Percentiles rank a stretch among this genome's conserved stretches.
Conservation (phyloP, 352 stramenopile genomes). For the Globisporangium heterothallicum region DNA sequence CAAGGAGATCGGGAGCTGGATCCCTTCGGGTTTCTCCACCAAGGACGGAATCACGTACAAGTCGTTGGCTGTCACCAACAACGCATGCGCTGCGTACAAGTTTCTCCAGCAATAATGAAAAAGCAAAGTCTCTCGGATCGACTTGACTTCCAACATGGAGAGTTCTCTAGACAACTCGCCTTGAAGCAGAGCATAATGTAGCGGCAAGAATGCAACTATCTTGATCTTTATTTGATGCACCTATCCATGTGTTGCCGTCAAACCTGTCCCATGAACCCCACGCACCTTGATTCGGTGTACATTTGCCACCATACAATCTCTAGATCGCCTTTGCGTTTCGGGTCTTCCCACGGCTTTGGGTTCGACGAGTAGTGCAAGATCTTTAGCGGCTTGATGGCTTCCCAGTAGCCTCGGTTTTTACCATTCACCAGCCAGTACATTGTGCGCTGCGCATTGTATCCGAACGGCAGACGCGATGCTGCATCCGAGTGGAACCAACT, state of each 20-base stretch:
- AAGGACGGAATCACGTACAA: conserved; percentile 48
- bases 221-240: too few relatives aligned
- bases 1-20: conserved; percentile 57
- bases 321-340: conserved; percentile 30
- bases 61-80: conserved; percentile 30
- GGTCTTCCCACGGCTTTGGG: conserved; percentile 37
- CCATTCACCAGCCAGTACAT: conserved; percentile 78
- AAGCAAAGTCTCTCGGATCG: too few relatives aligned
- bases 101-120: conserved; percentile 18
- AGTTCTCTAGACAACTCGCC: too few relatives aligned
- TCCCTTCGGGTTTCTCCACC: conserved; percentile 58
- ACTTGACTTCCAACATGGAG: too few relatives aligned
- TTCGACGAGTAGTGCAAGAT: conserved; percentile 38
- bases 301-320: conserved; percentile 43
- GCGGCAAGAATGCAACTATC: too few relatives aligned
- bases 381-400: conserved; percentile 37
- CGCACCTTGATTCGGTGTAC: conserved; percentile 27
- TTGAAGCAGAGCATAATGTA: too few relatives aligned
- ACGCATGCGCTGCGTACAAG: conserved; percentile 32
- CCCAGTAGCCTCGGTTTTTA: conserved; percentile 70
- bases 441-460: conserved; percentile 81
- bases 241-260: too few relatives aligned
- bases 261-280: conserved; percentile 7
- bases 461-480: conserved; percentile 52
- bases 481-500: conserved; percentile 56